Conservation (phyloP, 208 protist species). For the Leishmania gerbilli region DNA sequence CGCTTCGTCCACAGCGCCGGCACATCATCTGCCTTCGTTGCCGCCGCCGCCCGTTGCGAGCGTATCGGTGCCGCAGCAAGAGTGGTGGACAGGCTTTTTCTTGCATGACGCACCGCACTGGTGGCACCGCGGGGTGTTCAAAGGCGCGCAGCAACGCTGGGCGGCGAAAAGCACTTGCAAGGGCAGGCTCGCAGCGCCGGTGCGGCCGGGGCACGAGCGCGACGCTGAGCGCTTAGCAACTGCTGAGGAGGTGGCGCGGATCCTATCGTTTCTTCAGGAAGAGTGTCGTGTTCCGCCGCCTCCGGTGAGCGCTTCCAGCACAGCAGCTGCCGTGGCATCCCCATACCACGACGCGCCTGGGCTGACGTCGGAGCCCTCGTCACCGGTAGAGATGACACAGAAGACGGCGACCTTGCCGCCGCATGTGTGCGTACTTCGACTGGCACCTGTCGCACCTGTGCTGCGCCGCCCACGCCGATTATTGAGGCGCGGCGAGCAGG, state of each 20-base stretch:
- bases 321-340: neutral
- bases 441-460: neutral
- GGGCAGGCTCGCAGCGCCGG: neutral
- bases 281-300: neutral
- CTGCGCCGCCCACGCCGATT: neutral
- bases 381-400: neutral
- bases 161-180: neutral
- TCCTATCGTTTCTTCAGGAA: slow-evolving; percentile 9
- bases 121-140: slow-evolving; percentile 2
- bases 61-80: slow-evolving; percentile 14
- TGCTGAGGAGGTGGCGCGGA: neutral
- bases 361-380: neutral
- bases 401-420: neutral
- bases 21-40: neutral
- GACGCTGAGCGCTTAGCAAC: neutral
- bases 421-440: slow-evolving; percentile 1
- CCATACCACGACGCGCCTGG: neutral
- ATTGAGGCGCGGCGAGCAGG: neutral
- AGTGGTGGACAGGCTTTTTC: slow-evolving; percentile 25
- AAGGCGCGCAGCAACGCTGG: neutral
- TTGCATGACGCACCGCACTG: slow-evolving; percentile 13
- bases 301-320: neutral
- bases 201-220: neutral
- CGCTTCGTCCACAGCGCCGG: neutral
- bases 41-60: neutral